Percentiles rank a stretch among this genome's conserved stretches.
Evolutionary conservation across 2,329 filamentous ascomycete genomes (phyloP).

Genomic region (Talaromyces sp.): DNA sequence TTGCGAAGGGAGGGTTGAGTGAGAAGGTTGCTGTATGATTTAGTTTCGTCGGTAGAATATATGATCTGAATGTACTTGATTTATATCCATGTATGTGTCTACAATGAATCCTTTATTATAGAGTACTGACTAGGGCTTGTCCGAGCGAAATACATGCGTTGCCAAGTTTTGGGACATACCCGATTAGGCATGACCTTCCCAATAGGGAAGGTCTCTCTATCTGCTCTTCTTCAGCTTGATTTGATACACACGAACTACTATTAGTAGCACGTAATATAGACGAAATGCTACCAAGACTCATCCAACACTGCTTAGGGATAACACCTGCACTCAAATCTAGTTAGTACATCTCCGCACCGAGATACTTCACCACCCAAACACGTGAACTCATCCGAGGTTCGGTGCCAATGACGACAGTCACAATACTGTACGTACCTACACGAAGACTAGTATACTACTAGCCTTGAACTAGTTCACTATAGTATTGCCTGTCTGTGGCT

Average conservation of each 20-base stretch:
- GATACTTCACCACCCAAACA: not conserved
- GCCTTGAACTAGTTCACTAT: no score
- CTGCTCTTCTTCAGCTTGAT: not conserved
- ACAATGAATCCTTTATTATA: not conserved
- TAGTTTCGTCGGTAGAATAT: not conserved
- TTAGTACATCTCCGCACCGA: not conserved
- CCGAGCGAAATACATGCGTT: not conserved
- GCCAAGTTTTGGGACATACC: not conserved
- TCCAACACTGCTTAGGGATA: no score
- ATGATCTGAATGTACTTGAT: no score
- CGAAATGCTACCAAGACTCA: no score
- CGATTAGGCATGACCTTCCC: constrained; percentile 1
- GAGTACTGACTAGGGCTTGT: no score
- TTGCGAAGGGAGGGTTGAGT: not conserved
- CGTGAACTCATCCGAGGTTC: not conserved
- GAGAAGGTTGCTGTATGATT: constrained; percentile 1
- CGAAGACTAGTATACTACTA: not conserved
- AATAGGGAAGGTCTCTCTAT: not conserved
- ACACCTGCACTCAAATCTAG: no score
- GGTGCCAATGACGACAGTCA: not conserved
- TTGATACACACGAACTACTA: no score
- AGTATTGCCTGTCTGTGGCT: not conserved
- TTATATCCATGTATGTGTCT: not conserved
- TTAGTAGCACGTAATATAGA: not conserved
- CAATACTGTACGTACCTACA: not conserved